Percentiles rank a stretch among this genome's conserved stretches.
Conservation (phyloP, 1,139 yeast genomes). For the Suhomyces bokatorum region DNA sequence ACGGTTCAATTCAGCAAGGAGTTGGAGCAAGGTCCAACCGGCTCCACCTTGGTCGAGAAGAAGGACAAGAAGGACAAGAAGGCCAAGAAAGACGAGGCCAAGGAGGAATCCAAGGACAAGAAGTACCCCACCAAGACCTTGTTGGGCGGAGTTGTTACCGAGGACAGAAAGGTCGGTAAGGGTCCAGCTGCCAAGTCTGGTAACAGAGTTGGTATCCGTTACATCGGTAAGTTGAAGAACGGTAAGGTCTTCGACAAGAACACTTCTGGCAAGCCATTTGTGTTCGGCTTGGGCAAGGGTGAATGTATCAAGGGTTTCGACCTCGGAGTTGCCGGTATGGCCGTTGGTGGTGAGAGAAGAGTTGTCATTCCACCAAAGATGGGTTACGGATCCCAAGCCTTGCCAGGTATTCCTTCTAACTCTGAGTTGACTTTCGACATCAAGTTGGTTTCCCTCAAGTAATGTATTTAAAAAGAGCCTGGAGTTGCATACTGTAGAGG, state of each 20-base stretch:
- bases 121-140: slow-evolving; percentile 71
- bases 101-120: slow-evolving; percentile 23
- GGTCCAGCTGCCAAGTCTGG: slow-evolving; percentile 90
- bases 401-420: slow-evolving; percentile 98
- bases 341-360: slow-evolving; percentile 99
- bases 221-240: slow-evolving; percentile 94
- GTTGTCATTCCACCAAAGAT: slow-evolving; percentile 92
- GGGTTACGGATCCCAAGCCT: slow-evolving; percentile 92
- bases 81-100: slow-evolving; percentile 20
- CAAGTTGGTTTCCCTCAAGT: slow-evolving; percentile 87
- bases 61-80: slow-evolving; percentile 24
- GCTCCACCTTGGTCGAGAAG: slow-evolving; percentile 41
- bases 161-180: slow-evolving; percentile 86
- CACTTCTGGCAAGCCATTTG: slow-evolving; percentile 95
- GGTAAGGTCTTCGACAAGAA: slow-evolving; percentile 97
- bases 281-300: slow-evolving; percentile 89
- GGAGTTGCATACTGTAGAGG: neutral
- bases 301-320: slow-evolving; percentile 99
- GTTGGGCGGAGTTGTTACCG: slow-evolving; percentile 90
- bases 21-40: slow-evolving; percentile 91
- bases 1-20: slow-evolving; percentile 86
- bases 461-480: slow-evolving; percentile 21
- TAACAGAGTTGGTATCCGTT: slow-evolving; percentile 91
- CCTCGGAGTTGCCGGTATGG: slow-evolving; percentile 97
- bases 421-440: slow-evolving; percentile 95